phyloP scores from a whole-genome alignment of 192 early-diverging fungal genomes.

The Mortierella alpina region DNA sequence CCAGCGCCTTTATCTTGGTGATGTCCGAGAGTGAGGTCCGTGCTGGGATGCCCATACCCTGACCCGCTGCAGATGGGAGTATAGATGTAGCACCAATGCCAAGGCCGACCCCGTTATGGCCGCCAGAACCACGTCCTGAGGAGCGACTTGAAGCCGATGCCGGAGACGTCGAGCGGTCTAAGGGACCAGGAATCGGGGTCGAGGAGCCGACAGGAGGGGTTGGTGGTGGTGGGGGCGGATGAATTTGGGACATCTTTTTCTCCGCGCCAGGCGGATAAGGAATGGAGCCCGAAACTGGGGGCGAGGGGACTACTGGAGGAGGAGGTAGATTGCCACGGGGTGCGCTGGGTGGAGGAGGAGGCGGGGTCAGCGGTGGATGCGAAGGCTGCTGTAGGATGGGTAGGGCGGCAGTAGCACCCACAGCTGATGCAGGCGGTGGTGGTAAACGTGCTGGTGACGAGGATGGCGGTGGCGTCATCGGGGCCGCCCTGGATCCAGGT shows the following conservation, averaged over 20 bases:
- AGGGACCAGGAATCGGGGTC: constrained; percentile 45
- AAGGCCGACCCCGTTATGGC: constrained; percentile 10
- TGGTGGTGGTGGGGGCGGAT: constrained; percentile 12
- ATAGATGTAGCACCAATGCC: constrained; percentile 8
- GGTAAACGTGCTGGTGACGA: background rate
- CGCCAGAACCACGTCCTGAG: constrained; percentile 11
- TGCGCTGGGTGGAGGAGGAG: constrained; percentile 1
- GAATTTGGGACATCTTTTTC: background rate
- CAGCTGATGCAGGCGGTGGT: constrained; percentile 2
- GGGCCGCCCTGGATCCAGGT: background rate
- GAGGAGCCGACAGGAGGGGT: constrained; percentile 14
- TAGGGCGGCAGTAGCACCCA: background rate
- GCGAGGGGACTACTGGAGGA: constrained; percentile 13
- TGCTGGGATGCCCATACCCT: background rate
- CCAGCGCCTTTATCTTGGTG: constrained; percentile 25
- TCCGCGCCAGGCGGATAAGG: constrained; percentile 8
- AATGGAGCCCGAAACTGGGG: constrained; percentile 17
- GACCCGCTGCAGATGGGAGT: background rate
- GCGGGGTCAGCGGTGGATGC: background rate
- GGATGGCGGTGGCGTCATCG: constrained; percentile 6
- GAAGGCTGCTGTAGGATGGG: background rate
- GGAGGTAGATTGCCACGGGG: constrained; percentile 25
- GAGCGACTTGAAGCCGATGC: background rate
- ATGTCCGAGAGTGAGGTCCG: constrained; percentile 5
- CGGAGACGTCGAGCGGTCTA: constrained; percentile 35